Conservation (phyloP, 768 basidiomycete genomes). For the Jaapia argillacea region DNA sequence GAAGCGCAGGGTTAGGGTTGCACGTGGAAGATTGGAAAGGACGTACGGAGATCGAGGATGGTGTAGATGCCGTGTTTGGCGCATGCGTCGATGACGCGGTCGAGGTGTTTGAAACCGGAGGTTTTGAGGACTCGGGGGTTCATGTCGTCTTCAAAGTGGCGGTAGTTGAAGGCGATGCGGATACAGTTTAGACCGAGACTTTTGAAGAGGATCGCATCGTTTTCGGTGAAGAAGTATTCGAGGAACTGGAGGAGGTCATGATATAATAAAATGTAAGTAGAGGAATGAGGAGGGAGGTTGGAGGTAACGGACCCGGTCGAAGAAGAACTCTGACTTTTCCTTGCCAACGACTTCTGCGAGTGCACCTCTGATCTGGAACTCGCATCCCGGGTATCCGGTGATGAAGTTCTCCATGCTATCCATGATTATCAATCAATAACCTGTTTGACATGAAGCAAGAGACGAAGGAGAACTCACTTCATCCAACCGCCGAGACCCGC, state of each 20-base stretch:
- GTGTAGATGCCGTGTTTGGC: slow-evolving; percentile 71
- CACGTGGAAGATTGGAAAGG: too few relatives aligned
- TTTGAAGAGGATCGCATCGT: slow-evolving; percentile 70
- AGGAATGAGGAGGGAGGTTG: not conserved
- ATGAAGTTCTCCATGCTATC: slow-evolving; percentile 72
- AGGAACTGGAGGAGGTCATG: slow-evolving; percentile 41
- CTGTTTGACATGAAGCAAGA: not conserved
- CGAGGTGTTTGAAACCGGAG: slow-evolving; percentile 73
- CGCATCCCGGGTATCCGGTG: slow-evolving; percentile 72
- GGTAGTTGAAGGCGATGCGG: slow-evolving; percentile 66
- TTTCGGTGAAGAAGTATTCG: slow-evolving; percentile 74
- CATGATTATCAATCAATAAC: slow-evolving; percentile 1
- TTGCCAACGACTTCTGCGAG: slow-evolving; percentile 56
- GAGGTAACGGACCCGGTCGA: slow-evolving; percentile 67
- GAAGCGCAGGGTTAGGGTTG: too few relatives aligned
- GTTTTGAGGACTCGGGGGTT: slow-evolving; percentile 70
- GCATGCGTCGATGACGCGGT: slow-evolving; percentile 69
- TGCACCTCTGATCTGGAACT: slow-evolving; percentile 66
- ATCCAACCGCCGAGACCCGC: slow-evolving; percentile 83
- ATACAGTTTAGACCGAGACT: slow-evolving; percentile 75
- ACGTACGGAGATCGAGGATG: slow-evolving; percentile 74
- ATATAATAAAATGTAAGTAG: not conserved
- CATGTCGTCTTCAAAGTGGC: slow-evolving; percentile 71
- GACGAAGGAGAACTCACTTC: slow-evolving; percentile 45
- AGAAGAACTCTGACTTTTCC: slow-evolving; percentile 68